Percentiles rank a stretch among this genome's conserved stretches.
Evolutionary conservation across 208 protist genomes (phyloP).

Genomic region (Lotmaria passim): DNA sequence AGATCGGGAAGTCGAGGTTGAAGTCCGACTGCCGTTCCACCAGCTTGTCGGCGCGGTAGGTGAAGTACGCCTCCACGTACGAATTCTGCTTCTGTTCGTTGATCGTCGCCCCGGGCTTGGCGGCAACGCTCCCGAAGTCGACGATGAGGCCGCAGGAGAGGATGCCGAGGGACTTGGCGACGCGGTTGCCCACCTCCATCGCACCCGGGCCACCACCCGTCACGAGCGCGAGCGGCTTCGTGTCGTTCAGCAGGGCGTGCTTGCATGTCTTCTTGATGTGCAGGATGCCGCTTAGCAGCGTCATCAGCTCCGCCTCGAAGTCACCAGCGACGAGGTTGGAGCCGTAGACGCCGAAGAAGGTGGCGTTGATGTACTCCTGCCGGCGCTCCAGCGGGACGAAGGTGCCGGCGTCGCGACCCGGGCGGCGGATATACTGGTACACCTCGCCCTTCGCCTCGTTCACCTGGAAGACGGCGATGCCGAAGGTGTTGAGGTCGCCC

Average conservation of each 20-base stretch:
- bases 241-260: slow-evolving; percentile 78
- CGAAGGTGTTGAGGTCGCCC: slow-evolving; percentile 87
- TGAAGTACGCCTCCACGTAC: slow-evolving; percentile 93
- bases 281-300: slow-evolving; percentile 83
- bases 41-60: slow-evolving; percentile 91
- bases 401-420: slow-evolving; percentile 73
- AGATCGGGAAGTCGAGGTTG: slow-evolving; percentile 94
- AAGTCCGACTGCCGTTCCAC: slow-evolving; percentile 94
- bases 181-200: slow-evolving; percentile 94
- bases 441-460: slow-evolving; percentile 80
- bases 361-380: slow-evolving; percentile 88
- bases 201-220: slow-evolving; percentile 93
- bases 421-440: slow-evolving; percentile 88
- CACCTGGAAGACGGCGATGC: slow-evolving; percentile 89
- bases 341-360: slow-evolving; percentile 93
- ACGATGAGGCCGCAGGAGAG: slow-evolving; percentile 91
- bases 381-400: slow-evolving; percentile 89
- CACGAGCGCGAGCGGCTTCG: slow-evolving; percentile 83
- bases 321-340: slow-evolving; percentile 92
- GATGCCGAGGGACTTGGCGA: slow-evolving; percentile 89
- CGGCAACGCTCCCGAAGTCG: slow-evolving; percentile 88
- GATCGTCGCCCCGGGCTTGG: slow-evolving; percentile 87
- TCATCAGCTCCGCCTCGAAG: slow-evolving; percentile 90
- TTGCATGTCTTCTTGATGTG: slow-evolving; percentile 68
- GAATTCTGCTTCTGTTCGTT: slow-evolving; percentile 94